phyloP scores from a whole-genome alignment of 202 grass and related monocot species.

The Elaeis oleifera region DNA sequence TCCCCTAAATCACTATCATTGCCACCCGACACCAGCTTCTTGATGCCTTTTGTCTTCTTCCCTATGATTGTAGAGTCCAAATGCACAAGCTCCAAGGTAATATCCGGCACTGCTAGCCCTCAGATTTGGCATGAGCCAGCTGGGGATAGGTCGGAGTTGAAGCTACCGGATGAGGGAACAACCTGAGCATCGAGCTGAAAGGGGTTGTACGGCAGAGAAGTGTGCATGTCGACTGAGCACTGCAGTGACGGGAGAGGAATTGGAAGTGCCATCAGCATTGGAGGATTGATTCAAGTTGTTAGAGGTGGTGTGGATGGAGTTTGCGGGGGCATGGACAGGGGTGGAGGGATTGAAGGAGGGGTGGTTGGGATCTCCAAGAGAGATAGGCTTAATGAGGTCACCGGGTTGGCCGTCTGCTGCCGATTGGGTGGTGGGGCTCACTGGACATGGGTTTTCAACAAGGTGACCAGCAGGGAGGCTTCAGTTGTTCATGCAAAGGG shows the following conservation, averaged over 20 bases:
- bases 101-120: slow-evolving; percentile 36
- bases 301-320: not conserved
- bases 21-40: slow-evolving; percentile 28
- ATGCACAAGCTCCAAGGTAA: slow-evolving; percentile 54
- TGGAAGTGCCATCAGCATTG: slow-evolving; percentile 6
- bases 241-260: not conserved
- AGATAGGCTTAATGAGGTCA: too few relatives aligned
- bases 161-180: slow-evolving; percentile 1
- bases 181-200: not conserved
- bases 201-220: not conserved
- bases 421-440: too few relatives aligned
- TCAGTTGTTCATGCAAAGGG: too few relatives aligned
- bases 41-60: slow-evolving; percentile 18
- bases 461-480: too few relatives aligned
- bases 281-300: not conserved
- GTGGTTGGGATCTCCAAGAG: too few relatives aligned
- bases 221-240: slow-evolving; percentile 6
- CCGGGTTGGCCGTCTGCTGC: too few relatives aligned
- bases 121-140: slow-evolving; percentile 17
- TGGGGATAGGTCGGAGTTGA: slow-evolving; percentile 23
- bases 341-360: too few relatives aligned
- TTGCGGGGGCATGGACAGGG: too few relatives aligned
- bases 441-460: too few relatives aligned
- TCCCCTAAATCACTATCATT: slow-evolving; percentile 30
- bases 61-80: slow-evolving; percentile 79